Base-by-base conservation (phyloP, 192 early-diverging fungal species). In the Backusella tuberculispora region DNA sequence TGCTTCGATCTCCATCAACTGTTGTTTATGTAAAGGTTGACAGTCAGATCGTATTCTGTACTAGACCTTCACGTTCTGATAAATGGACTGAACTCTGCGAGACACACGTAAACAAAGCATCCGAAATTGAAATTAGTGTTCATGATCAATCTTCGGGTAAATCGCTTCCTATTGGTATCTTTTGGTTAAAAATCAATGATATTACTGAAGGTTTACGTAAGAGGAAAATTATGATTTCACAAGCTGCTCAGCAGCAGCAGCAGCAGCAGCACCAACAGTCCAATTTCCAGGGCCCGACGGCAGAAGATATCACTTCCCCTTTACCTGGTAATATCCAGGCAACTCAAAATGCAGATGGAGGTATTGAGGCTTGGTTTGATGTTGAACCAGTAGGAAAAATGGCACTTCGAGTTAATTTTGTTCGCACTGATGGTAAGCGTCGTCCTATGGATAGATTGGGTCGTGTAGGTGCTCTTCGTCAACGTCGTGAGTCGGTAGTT, bases 141-240 rank as follows among this genome's bases (percentile, higher is more conserved):
- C 93, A 93, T 78, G 98, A 99, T 81, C 84, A 88, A 74, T 73
- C 74, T 2, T 72, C 72, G 37, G 72, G 73, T 24, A 40, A 68
- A n/a, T 74, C 71, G 17, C 84, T 88, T 34, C 86, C 97, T 63
- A 85, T 97, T 68, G 94, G 94, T 5, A 76, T 97, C 65, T 74
- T 94, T 77, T 99, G 98, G 98, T 90, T 98, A 73, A 96, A 96
- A 74, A 87, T 98, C 29, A 92, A 91, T 0, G 98, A 99, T 78
- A 89, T 99, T 63, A 91, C 93, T 60, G 95, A 97, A 75, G 92
- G 91, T 53, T 76, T 96, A 48, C 87, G 91, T 66, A 89, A 89
- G 76, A 85, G 88, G 79, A 89, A 92, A 80, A 84, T 90, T 15
- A 82, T 83, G 0, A 76, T 83, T 24, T 84, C 86, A 48, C 74